Base-by-base conservation (phyloP, 1,284 basidiomycete species). In the Fereydounia khargensis region DNA sequence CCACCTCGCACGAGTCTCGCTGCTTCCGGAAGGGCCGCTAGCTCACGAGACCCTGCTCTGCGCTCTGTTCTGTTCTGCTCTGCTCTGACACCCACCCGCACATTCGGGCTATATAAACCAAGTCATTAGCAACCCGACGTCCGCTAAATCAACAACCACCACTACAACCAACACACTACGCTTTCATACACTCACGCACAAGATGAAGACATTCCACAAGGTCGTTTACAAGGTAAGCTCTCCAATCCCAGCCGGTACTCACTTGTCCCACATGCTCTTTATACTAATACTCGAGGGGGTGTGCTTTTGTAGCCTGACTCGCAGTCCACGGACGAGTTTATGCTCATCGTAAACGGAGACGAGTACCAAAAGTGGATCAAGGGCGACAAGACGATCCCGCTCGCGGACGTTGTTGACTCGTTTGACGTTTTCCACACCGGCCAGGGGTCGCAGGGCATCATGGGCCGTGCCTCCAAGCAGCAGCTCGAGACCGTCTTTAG, bases 371-470 rank as follows among this genome's bases (percentile, higher is more conserved):
- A 74, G 50, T 78, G 74, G 74, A 66, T 62, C 44, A 68, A 53
- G 23, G 77, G 77, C 40, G 76, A 74, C 64, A 52, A 61, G 52
- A 73, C 76, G 19, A 77, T 78, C 47, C 76, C 77, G 5, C 69
- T 78, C 27, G 67, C 71, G 16, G 72, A 76, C 23, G 73, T 78
- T 9, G 76, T 78, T 33, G 76, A 77, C 36, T 44, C 64, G 13
- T 78, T 78, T 56, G 70, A 77, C 37, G 60, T 78, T 48, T 77
- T 78, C 68, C 67, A 71, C 64, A 68, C 76, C 8, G 75, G 68
- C 33, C 71, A 74, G 36, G 77, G 75, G 21, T 60, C 69, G 14
- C 77, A 78, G 54, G 77, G 77, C n/a, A 60, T 77, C 49, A 58
- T 78, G 43, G 65, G 66, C 32, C 58, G 73, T 13, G 62, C 76